Evolutionary conservation across 306 rosid species (phyloP).

Genomic region (Casuarina cunninghamiana): DNA sequence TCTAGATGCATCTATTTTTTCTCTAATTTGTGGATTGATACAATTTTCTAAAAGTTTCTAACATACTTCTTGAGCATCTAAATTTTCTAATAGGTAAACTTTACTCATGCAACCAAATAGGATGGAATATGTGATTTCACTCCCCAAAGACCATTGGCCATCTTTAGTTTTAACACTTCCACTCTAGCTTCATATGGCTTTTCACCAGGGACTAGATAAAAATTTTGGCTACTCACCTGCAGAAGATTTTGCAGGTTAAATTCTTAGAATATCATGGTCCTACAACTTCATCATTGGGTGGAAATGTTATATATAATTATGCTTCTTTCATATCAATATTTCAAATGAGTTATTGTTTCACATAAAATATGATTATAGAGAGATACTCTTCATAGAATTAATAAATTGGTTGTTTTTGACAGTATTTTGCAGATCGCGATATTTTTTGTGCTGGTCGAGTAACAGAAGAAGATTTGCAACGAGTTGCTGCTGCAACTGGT

Average conservation of each 20-base stretch:
- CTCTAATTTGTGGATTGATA: not conserved
- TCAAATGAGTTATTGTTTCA: not conserved
- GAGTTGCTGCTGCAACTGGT: conserved; percentile 96
- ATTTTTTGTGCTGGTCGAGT: conserved; percentile 99
- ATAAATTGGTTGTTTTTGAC: conserved; percentile 37
- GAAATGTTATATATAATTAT: not conserved
- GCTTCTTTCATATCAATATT: not conserved
- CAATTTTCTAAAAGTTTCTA: not conserved
- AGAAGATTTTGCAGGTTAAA: not conserved
- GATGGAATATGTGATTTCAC: not conserved
- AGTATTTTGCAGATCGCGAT: conserved; percentile 99
- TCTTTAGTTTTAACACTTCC: not conserved
- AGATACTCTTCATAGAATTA: not conserved
- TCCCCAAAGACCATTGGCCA: not conserved
- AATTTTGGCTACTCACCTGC: not conserved
- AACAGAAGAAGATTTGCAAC: conserved; percentile 86
- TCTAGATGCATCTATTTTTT: conserved; percentile 2
- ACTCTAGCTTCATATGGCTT: not conserved
- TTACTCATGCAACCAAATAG: not conserved
- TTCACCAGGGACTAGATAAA: not conserved
- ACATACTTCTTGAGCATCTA: not conserved
- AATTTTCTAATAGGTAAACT: not conserved
- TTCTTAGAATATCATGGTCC: not conserved
- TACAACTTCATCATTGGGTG: not conserved
- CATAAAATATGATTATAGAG: not conserved